Evolutionary conservation across 1,284 basidiomycete genomes (phyloP).

Genomic region (Trichosporon asahii): DNA sequence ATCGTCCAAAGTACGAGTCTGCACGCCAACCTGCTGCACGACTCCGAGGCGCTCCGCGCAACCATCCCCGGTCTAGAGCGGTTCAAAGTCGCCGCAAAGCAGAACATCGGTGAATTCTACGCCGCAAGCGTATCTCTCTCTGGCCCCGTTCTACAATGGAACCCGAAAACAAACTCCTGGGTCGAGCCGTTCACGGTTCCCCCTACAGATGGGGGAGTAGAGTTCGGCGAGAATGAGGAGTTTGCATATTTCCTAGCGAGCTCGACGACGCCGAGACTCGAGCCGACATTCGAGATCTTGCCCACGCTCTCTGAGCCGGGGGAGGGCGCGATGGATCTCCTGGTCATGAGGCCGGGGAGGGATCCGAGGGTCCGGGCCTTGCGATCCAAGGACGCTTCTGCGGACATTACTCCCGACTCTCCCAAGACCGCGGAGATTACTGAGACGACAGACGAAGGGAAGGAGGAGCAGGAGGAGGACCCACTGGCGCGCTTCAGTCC

Average conservation of each 20-base stretch:
- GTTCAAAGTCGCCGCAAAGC: slow-evolving; percentile 76
- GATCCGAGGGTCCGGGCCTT: slow-evolving; percentile 57
- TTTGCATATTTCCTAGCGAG: slow-evolving; percentile 82
- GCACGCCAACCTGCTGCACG: slow-evolving; percentile 80
- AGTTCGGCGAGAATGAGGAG: background rate
- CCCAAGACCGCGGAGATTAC: no score
- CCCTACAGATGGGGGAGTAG: background rate
- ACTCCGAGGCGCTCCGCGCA: slow-evolving; percentile 70
- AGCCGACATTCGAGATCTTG: slow-evolving; percentile 71
- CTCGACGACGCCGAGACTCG: slow-evolving; percentile 76
- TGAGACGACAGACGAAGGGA: background rate
- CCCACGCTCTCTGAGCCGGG: slow-evolving; percentile 56
- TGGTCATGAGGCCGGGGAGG: slow-evolving; percentile 74
- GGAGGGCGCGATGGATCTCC: slow-evolving; percentile 64
- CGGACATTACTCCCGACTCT: no score
- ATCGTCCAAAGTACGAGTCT: slow-evolving; percentile 60
- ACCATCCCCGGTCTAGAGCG: slow-evolving; percentile 72
- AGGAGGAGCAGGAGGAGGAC: background rate
- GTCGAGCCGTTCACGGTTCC: slow-evolving; percentile 51
- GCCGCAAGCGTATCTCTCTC: slow-evolving; percentile 60
- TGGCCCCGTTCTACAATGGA: slow-evolving; percentile 56
- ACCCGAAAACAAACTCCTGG: slow-evolving; percentile 57
- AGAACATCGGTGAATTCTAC: slow-evolving; percentile 74
- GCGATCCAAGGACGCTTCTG: no score
- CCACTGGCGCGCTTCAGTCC: background rate